Evolutionary conservation across 2,329 filamentous ascomycete species (phyloP).

Genomic region (Neopestalotiopsis rosae): DNA sequence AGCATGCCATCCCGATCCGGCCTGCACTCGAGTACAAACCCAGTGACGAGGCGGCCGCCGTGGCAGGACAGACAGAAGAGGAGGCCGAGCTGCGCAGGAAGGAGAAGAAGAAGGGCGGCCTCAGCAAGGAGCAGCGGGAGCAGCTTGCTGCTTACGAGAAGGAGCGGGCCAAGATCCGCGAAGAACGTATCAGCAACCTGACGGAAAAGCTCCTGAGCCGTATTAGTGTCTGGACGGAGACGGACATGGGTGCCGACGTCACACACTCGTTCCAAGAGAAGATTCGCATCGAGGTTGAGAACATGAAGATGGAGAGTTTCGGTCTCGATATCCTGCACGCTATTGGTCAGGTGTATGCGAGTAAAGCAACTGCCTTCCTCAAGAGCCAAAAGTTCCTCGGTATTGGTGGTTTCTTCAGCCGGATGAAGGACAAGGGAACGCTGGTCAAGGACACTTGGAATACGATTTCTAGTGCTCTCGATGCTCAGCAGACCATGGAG

Average conservation of each 20-base stretch:
- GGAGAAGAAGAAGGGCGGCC: constrained; percentile 82
- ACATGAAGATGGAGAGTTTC: constrained; percentile 99
- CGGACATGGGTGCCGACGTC: constrained; percentile 85
- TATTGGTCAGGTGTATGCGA: constrained; percentile 88
- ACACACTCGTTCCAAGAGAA: constrained; percentile 92
- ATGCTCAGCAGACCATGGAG: constrained; percentile 98
- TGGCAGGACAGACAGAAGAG: constrained; percentile 70
- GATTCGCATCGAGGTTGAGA: constrained; percentile 92
- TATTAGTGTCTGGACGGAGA: constrained; percentile 95
- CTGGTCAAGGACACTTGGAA: constrained; percentile 99
- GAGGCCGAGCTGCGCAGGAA: constrained; percentile 79
- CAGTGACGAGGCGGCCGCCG: constrained; percentile 78
- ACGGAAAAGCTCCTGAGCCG: constrained; percentile 86
- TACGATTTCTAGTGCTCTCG: constrained; percentile 93
- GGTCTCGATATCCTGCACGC: constrained; percentile 95
- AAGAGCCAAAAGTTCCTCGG: constrained; percentile 97
- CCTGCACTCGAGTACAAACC: constrained; percentile 85
- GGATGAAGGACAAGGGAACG: constrained; percentile 94
- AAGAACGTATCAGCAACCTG: constrained; percentile 88
- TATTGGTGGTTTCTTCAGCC: constrained; percentile 91
- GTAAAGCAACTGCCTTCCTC: constrained; percentile 85
- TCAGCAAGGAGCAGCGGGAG: constrained; percentile 92
- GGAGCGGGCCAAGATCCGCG: constrained; percentile 81
- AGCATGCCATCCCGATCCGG: constrained; percentile 71
- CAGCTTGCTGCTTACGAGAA: constrained; percentile 87